A percentile compares a stretch with the other conserved stretches of the same genome.
These are phyloP conservation scores for Saxophila tyrrhenica DNA, from an alignment of 495 filamentous ascomycete species.

Conservation along the genomic window DNA sequence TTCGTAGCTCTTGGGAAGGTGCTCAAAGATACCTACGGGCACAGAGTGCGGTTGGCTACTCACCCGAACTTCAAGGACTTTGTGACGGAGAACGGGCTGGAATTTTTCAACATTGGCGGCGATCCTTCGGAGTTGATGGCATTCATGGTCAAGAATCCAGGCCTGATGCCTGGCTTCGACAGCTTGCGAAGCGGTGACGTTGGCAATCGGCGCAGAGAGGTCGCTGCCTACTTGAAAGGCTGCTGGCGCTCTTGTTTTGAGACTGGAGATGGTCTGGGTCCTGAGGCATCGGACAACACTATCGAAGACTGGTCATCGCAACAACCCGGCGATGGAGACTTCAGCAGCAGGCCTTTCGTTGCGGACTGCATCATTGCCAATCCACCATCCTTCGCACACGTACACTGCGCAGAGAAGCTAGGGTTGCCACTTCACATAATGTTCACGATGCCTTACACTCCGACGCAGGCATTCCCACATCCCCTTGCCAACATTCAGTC, in stretches of 20 bases:
- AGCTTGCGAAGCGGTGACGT: conserved; percentile 30
- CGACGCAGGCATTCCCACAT: conserved; percentile 45
- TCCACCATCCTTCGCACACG: conserved; percentile 54
- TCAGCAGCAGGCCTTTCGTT: conserved; percentile 40
- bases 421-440: conserved; percentile 53
- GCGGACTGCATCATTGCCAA: conserved; percentile 60
- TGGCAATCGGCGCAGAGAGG: conserved; percentile 28
- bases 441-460: conserved; percentile 55
- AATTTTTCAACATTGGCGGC: conserved; percentile 56
- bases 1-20: conserved; percentile 44
- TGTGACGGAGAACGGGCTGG: conserved; percentile 41
- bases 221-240: conserved; percentile 51
- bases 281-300: conserved; percentile 18
- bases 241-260: conserved; percentile 56
- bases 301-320: conserved; percentile 20
- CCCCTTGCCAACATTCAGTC: conserved; percentile 45
- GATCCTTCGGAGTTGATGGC: conserved; percentile 55
- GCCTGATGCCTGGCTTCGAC: conserved; percentile 35
- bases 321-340: background rate
- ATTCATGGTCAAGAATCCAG: conserved; percentile 38
- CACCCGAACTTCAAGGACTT: conserved; percentile 50
- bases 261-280: conserved; percentile 31
- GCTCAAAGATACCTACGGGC: conserved; percentile 33
- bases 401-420: conserved; percentile 52
- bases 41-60: conserved; percentile 52